Evolutionary conservation across 2,329 filamentous ascomycete species (phyloP).

Genomic region (Penicillium crustosum): DNA sequence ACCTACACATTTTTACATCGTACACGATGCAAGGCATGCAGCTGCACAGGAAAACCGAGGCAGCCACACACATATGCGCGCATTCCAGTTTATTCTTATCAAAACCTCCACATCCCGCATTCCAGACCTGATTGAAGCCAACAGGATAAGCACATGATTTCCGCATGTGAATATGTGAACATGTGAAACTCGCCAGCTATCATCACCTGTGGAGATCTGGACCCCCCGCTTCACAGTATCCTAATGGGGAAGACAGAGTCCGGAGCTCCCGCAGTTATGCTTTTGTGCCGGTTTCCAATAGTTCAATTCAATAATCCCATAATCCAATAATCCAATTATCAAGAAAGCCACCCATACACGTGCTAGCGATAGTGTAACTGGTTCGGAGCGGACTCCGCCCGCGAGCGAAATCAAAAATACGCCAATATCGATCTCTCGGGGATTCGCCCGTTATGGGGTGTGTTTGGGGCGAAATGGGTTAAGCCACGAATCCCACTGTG

Average conservation of each 20-base stretch:
- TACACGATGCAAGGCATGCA: neutral
- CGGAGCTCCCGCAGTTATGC: constrained; percentile 2
- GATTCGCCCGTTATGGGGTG: neutral
- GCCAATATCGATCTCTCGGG: neutral
- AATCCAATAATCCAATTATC: neutral
- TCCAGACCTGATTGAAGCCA: neutral
- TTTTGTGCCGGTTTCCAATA: neutral
- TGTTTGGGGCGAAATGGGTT: neutral
- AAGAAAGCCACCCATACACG: neutral
- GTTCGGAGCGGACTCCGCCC: neutral
- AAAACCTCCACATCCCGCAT: neutral
- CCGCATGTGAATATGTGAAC: neutral
- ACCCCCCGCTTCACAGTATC: neutral
- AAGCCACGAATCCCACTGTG: constrained; percentile 1
- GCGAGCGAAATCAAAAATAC: neutral
- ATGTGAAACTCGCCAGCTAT: neutral
- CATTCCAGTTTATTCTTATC: neutral
- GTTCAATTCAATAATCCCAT: neutral
- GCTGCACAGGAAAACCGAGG: neutral
- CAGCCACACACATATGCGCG: neutral
- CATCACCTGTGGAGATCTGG: neutral
- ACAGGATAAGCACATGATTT: neutral
- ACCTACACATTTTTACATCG: neutral
- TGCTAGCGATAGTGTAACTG: neutral
- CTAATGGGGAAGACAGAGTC: neutral